Evolutionary conservation across 73 alveolate species (phyloP).

Genomic region (Paramecium sonneborni): DNA sequence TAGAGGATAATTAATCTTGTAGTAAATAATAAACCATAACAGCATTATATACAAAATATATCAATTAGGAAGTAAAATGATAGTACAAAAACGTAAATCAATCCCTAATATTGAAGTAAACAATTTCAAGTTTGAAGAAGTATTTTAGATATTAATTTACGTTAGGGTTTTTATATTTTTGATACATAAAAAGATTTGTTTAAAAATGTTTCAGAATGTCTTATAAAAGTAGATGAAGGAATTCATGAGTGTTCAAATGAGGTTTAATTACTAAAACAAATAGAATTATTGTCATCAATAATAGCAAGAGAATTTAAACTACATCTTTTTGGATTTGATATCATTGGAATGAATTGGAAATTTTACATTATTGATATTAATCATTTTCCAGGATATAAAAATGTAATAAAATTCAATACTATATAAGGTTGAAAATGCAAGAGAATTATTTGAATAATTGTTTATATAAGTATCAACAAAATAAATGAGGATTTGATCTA

Average conservation of each 20-base stretch:
- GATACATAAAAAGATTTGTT: conserved; percentile 40
- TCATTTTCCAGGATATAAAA: conserved; percentile 58
- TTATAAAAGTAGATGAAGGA: neutral
- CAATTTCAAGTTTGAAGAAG: conserved; percentile 42
- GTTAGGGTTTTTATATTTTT: conserved; percentile 27
- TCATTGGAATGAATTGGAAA: neutral
- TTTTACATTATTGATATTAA: conserved; percentile 19
- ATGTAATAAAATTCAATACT: neutral
- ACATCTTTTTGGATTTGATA: conserved; percentile 41
- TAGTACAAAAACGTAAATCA: neutral
- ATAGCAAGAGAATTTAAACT: neutral
- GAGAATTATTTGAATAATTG: neutral
- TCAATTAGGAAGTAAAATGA: neutral
- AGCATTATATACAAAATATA: conserved; percentile 17
- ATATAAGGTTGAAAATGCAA: neutral
- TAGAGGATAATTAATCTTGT: neutral
- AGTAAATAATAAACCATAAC: conserved; percentile 21
- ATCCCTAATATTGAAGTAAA: conserved; percentile 13
- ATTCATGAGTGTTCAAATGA: neutral
- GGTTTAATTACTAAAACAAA: neutral
- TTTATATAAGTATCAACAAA: neutral
- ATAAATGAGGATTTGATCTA: neutral
- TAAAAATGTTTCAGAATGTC: conserved; percentile 21
- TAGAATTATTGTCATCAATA: neutral
- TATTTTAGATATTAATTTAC: neutral